Base-by-base conservation (phyloP, 2,329 filamentous ascomycete species). In the Phaeosphaeria sp. region DNA sequence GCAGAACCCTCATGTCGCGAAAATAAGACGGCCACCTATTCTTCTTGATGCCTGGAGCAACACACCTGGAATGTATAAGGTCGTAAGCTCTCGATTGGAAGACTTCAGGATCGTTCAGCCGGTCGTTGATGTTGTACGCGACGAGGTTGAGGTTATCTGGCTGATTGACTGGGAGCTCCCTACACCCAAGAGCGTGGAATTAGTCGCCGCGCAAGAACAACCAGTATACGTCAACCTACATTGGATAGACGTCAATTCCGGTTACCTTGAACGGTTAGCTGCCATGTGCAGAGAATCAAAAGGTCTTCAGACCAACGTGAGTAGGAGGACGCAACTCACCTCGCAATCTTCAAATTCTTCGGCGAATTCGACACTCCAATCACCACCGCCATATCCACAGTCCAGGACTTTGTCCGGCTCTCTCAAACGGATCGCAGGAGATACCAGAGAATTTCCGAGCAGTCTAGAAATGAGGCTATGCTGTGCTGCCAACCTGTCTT, bases 11-110 rank as follows among this genome's bases (percentile, higher is more conserved):
- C 59, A 96, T 90, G 66, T 97, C 93, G 65, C 83, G 81, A 63
- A 96, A 77, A 76, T 96, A 97, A 30, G 83, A 83, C 54, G 80
- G 78, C 93, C 93, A 97, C 74, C 92, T 85, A 60, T 83, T 79
- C 56, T 82, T 80, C 69, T 93, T 84, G 67, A 96, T 91, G 0
- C 91, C 92, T 21, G 87, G 87, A 63, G 85, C 82, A 75, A 92
- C 81, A 77, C 90, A 84, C 65, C 88, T 87, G 66, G 91, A 96
- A 70, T 97, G 91, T 50, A 96, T 87, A 52, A 97, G 80, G 68
- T 97, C 91, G 79, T 96, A 97, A 55, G 89, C 82, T 71, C 88
- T 89, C 51, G 86, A 79, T 44, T 84, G 79, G 69, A 93, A 93
- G 22, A 74, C 61, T 7, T 72, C 71, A 15, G 68, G 68, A 22